These are phyloP conservation scores for Chenopodium berlandieri DNA, from an alignment of 148 eudicot species.

Conservation along the genomic window DNA sequence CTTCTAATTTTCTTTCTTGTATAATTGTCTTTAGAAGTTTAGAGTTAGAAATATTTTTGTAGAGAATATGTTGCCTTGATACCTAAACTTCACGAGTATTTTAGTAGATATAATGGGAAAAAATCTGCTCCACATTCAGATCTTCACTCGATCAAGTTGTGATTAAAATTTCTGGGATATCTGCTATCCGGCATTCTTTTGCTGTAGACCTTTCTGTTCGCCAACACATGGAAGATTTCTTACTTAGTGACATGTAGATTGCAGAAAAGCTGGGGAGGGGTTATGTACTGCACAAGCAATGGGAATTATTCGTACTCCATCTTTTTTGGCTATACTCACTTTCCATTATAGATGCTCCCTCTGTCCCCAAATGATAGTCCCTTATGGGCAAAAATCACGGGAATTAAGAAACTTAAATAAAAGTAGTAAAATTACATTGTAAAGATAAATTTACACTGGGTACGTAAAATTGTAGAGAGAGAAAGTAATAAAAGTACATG, in stretches of 20 bases:
- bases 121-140: neutral
- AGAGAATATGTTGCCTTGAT: neutral
- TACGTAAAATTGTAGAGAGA: too few species aligned
- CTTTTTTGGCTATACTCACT: too few species aligned
- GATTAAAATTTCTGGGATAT: neutral
- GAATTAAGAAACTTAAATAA: too few species aligned
- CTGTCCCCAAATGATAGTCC: too few species aligned
- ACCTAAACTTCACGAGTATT: neutral
- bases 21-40: neutral
- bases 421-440: too few species aligned
- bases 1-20: neutral
- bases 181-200: neutral
- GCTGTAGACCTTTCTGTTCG: neutral
- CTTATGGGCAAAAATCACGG: too few species aligned
- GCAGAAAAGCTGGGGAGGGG: neutral
- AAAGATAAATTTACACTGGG: too few species aligned
- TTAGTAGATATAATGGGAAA: neutral
- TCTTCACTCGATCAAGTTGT: neutral
- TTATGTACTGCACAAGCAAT: neutral
- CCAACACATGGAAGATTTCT: neutral
- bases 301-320: neutral
- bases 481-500: too few species aligned
- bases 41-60: too few species aligned
- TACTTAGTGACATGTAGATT: neutral
- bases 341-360: too few species aligned